These are phyloP conservation scores for Colletotrichum tropicale DNA, from an alignment of 2,329 filamentous ascomycete genomes.

Conservation along the genomic window DNA sequence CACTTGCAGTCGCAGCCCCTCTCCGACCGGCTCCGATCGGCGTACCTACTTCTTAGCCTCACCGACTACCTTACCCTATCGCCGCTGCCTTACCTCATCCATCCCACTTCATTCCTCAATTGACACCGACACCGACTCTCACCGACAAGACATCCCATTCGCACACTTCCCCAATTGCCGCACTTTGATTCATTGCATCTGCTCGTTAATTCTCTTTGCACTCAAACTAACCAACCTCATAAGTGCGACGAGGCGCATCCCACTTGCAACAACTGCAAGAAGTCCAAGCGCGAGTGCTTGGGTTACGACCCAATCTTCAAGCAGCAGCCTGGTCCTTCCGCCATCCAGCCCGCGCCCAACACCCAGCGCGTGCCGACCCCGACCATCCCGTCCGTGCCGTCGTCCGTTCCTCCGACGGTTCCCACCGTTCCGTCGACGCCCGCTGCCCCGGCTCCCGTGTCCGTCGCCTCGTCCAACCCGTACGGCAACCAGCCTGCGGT, in stretches of 20 bases:
- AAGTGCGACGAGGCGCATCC: conserved; percentile 97
- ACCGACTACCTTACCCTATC: background rate
- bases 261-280: conserved; percentile 87
- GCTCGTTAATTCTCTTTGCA: background rate
- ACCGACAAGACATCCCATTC: background rate
- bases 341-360: conserved; percentile 74
- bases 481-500: conserved; percentile 52
- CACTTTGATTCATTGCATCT: background rate
- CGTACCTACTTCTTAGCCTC: background rate
- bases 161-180: background rate
- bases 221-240: conserved; percentile 7
- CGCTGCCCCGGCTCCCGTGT: conserved; percentile 27
- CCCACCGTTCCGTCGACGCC: conserved; percentile 21
- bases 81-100: background rate
- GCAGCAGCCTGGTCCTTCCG: conserved; percentile 71
- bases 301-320: conserved; percentile 91
- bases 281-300: conserved; percentile 85
- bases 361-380: conserved; percentile 37
- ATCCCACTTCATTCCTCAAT: background rate
- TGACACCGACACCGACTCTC: background rate
- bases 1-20: background rate
- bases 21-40: background rate
- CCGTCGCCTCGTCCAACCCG: conserved; percentile 34
- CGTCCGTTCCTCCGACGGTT: conserved; percentile 30
- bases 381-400: conserved; percentile 38